Conservation (phyloP, 306 rosid genomes). For the Luffa acutangula region DNA sequence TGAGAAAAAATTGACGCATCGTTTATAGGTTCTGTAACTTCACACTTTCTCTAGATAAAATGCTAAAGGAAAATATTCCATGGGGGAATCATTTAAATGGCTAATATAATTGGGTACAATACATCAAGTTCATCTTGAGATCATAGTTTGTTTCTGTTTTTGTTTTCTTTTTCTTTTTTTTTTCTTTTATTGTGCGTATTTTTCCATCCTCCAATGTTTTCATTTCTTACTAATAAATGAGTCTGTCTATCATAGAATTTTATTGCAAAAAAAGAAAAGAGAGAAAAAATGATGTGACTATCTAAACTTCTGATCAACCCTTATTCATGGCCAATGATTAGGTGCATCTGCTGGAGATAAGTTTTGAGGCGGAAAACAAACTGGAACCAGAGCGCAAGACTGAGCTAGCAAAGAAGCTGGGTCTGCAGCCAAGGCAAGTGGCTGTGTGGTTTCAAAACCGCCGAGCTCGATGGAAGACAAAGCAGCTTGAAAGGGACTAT, state of each 20-base stretch:
- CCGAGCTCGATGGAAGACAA: constrained; percentile 98
- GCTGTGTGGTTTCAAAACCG: constrained; percentile 99
- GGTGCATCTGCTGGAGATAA: constrained; percentile 90
- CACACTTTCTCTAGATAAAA: neutral
- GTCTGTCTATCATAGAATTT: neutral
- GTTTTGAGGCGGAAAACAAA: constrained; percentile 93
- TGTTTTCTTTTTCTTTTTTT: neutral
- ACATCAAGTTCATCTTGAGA: neutral
- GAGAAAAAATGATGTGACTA: neutral
- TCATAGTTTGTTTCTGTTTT: neutral
- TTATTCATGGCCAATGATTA: constrained; percentile 16
- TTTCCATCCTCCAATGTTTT: neutral
- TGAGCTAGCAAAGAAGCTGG: constrained; percentile 86
- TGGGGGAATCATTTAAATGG: neutral
- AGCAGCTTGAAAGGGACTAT: constrained; percentile 93
- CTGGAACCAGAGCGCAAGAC: constrained; percentile 94
- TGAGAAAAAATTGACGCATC: neutral
- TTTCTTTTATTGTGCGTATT: neutral
- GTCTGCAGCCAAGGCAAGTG: constrained; percentile 93
- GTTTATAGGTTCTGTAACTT: neutral
- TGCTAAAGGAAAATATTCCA: neutral
- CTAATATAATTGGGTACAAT: neutral
- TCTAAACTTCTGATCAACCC: neutral
- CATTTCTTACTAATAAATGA: neutral
- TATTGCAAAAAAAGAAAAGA: neutral